Evolutionary conservation across 345 rosid species (phyloP).

Genomic region (Eucalyptus dawsonii): DNA sequence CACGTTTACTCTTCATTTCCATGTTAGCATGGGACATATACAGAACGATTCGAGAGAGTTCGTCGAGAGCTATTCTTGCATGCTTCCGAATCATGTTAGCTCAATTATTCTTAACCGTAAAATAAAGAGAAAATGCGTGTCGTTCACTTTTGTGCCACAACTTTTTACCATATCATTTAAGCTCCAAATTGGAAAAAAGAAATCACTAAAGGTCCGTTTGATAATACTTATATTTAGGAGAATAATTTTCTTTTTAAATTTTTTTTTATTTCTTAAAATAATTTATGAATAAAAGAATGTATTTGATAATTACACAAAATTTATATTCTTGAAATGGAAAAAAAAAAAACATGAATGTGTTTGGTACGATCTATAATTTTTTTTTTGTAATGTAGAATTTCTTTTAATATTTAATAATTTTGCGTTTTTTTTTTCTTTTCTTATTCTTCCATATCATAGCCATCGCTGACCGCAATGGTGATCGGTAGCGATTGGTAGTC

Average conservation of each 20-base stretch:
- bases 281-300: too few relatives aligned
- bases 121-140: not conserved
- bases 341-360: too few relatives aligned
- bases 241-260: accelerated
- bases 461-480: accelerated
- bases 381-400: too few relatives aligned
- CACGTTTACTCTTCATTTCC: not conserved
- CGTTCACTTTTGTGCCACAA: accelerated
- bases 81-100: not conserved
- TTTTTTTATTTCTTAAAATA: too few relatives aligned
- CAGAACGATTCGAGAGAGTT: not conserved
- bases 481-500: accelerated
- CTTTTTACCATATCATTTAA: accelerated
- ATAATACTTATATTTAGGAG: accelerated
- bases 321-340: too few relatives aligned
- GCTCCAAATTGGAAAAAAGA: not conserved
- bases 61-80: not conserved
- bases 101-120: not conserved
- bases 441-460: too few relatives aligned
- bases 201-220: too few relatives aligned
- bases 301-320: too few relatives aligned
- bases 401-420: too few relatives aligned
- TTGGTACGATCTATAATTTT: too few relatives aligned
- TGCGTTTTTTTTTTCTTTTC: too few relatives aligned
- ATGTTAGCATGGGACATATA: not conserved